These are phyloP conservation scores for Trichoderma guizhouense DNA, from an alignment of 2,329 filamentous ascomycete genomes.

Conservation along the genomic window DNA sequence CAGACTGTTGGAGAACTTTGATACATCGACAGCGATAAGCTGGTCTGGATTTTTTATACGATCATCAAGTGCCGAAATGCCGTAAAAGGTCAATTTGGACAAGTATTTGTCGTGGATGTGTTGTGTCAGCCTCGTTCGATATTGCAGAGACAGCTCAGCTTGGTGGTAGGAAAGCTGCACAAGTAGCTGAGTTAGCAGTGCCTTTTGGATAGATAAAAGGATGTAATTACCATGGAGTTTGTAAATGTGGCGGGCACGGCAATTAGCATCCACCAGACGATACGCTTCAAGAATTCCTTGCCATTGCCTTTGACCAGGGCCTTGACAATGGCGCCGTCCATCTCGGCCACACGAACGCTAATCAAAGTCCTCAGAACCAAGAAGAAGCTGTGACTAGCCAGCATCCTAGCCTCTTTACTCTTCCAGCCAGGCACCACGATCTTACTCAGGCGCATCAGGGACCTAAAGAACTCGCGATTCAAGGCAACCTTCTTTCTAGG, in stretches of 20 bases:
- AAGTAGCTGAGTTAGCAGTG: background rate
- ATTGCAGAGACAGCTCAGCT: conserved; percentile 87
- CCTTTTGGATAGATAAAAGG: background rate
- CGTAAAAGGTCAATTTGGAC: conserved; percentile 97
- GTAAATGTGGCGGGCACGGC: conserved; percentile 95
- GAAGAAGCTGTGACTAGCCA: conserved; percentile 91
- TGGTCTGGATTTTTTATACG: conserved; percentile 98
- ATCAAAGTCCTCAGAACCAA: conserved; percentile 86
- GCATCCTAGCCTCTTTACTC: conserved; percentile 80
- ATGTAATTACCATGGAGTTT: conserved; percentile 81
- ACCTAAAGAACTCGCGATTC: conserved; percentile 77
- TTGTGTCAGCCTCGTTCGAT: conserved; percentile 89
- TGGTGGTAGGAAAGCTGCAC: conserved; percentile 88
- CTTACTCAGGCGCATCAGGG: conserved; percentile 70
- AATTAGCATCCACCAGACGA: conserved; percentile 98
- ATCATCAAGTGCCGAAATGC: conserved; percentile 90
- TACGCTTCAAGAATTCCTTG: conserved; percentile 79
- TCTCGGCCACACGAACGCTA: conserved; percentile 90
- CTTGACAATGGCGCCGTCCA: conserved; percentile 92
- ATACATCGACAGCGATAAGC: conserved; percentile 92
- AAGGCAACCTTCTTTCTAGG: conserved; percentile 81
- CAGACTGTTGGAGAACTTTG: conserved; percentile 91
- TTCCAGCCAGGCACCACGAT: conserved; percentile 90
- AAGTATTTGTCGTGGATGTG: conserved; percentile 94
- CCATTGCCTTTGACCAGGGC: conserved; percentile 87